Percentiles rank a stretch among this genome's conserved stretches.
Conservation (phyloP, 1,284 basidiomycete species). For the Flammula alnicola region DNA sequence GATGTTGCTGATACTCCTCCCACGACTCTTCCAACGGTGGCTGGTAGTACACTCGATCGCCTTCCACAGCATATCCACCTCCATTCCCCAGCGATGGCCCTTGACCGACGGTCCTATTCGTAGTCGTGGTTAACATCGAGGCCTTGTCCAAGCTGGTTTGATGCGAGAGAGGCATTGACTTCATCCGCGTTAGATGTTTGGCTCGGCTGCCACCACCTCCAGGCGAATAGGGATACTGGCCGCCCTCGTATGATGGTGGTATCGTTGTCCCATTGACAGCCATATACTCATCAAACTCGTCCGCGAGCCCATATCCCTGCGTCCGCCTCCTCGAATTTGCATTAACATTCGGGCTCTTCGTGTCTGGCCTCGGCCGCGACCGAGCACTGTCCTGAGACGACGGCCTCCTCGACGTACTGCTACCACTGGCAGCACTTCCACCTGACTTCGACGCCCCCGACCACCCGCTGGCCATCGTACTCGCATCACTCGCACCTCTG, state of each 20-base stretch:
- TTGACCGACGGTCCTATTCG: conserved; percentile 1
- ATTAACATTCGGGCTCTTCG: not conserved
- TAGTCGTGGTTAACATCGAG: conserved; percentile 8
- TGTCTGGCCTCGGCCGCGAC: not conserved
- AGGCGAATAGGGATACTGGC: conserved; percentile 11
- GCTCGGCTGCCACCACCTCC: not conserved
- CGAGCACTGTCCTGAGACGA: conserved; percentile 20
- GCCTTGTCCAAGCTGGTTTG: conserved; percentile 9
- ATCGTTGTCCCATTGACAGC: conserved; percentile 11
- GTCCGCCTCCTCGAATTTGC: conserved; percentile 16
- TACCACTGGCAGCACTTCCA: conserved; percentile 1
- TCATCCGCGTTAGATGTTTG: conserved; percentile 14
- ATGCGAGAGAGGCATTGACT: conserved; percentile 20
- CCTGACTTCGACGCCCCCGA: conserved; percentile 4
- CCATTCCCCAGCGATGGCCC: conserved; percentile 8
- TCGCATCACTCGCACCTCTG: conserved; percentile 18
- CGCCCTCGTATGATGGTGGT: conserved; percentile 18
- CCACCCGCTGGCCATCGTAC: conserved; percentile 9
- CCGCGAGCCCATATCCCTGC: conserved; percentile 19
- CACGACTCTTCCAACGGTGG: conserved; percentile 8
- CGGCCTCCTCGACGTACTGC: conserved; percentile 5
- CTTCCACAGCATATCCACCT: conserved; percentile 16
- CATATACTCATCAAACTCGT: conserved; percentile 23
- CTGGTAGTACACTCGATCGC: conserved; percentile 18
- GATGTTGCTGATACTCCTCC: conserved; percentile 8